phyloP scores from a whole-genome alignment of 2,329 filamentous ascomycete genomes.

The Aspergillus flavus region DNA sequence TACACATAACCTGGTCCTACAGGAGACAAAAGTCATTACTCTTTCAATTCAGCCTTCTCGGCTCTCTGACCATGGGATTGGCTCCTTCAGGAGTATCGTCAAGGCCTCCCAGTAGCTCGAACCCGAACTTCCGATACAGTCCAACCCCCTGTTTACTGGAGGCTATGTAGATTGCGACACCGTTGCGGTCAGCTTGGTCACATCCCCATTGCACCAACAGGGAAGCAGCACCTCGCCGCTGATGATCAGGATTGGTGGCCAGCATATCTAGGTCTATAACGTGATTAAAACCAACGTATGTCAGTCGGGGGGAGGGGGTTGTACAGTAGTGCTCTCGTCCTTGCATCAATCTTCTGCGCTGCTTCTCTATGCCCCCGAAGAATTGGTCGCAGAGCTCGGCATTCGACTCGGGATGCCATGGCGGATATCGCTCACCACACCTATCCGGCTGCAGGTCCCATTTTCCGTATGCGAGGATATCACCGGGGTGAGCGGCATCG shows the following conservation, averaged over 20 bases:
- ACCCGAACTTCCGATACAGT: constrained; percentile 19
- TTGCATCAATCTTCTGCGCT: neutral
- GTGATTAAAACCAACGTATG: neutral
- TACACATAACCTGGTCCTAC: neutral
- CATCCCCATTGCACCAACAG: constrained; percentile 24
- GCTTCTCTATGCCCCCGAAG: neutral
- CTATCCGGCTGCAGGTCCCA: neutral
- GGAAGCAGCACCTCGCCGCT: constrained; percentile 21
- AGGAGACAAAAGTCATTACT: neutral
- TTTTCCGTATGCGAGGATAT: neutral
- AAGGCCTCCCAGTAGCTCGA: neutral
- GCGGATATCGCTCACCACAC: neutral
- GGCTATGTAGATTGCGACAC: constrained; percentile 16
- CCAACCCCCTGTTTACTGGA: constrained; percentile 12
- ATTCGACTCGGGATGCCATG: constrained; percentile 1
- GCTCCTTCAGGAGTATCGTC: neutral
- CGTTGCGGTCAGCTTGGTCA: constrained; percentile 15
- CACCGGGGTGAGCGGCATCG: neutral
- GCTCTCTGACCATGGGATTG: neutral
- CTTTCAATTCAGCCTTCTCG: neutral
- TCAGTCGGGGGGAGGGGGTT: neutral
- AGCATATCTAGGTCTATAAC: constrained; percentile 7
- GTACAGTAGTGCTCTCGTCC: neutral
- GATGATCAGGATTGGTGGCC: constrained; percentile 24
- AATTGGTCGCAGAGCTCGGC: neutral